Percentiles rank a stretch among this genome's conserved stretches.
Evolutionary conservation across 1,284 basidiomycete genomes (phyloP).

Genomic region (Anthracocystis walkeri): DNA sequence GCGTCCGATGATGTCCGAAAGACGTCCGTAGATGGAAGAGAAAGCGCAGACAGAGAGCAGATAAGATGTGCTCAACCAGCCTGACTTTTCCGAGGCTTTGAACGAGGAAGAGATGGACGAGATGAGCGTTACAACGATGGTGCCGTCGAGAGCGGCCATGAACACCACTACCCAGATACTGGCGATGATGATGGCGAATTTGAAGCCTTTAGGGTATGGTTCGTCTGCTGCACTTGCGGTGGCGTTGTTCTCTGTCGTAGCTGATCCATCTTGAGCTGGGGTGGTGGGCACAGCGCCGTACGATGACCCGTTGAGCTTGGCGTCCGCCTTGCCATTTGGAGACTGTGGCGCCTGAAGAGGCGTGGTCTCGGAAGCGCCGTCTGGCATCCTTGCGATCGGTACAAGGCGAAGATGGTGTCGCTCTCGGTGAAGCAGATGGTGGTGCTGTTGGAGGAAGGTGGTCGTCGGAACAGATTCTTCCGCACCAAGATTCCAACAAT

Average conservation of each 20-base stretch:
- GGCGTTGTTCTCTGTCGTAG: neutral
- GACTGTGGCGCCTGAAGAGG: conserved; percentile 16
- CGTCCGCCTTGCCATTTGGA: neutral
- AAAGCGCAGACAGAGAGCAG: conserved; percentile 66
- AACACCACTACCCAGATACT: conserved; percentile 66
- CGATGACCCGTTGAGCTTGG: conserved; percentile 1
- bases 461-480: neutral
- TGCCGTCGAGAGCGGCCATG: conserved; percentile 65
- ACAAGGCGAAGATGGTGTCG: too few species aligned
- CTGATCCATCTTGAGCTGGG: conserved; percentile 10
- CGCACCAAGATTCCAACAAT: neutral
- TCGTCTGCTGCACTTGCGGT: conserved; percentile 2
- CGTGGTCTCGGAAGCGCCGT: conserved; percentile 27
- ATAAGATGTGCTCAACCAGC: conserved; percentile 67
- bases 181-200: conserved; percentile 60
- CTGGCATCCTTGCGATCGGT: conserved; percentile 10
- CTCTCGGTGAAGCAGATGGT: neutral
- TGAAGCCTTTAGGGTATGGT: conserved; percentile 31
- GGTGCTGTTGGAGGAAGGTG: neutral
- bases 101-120: conserved; percentile 66
- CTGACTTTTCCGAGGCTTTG: conserved; percentile 61
- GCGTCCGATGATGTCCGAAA: conserved; percentile 66
- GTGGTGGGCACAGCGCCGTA: conserved; percentile 18
- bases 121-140: conserved; percentile 66
- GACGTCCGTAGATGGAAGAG: conserved; percentile 65